Percentiles rank a stretch among this genome's conserved stretches.
These are phyloP conservation scores for Pichia cabralensis DNA, from an alignment of 805 yeast genomes.

Conservation along the genomic window DNA sequence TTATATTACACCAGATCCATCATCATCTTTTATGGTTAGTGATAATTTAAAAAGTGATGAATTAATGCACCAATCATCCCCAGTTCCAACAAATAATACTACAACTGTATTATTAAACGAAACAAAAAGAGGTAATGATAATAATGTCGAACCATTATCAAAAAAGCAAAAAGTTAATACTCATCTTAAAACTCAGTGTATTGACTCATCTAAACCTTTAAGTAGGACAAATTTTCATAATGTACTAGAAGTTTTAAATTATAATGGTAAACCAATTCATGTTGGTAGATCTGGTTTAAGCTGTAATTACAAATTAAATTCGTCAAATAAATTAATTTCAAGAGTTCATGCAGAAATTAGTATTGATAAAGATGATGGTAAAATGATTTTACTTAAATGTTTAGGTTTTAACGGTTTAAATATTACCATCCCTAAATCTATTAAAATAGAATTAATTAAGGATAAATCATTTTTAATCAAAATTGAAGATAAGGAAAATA, in stretches of 20 bases:
- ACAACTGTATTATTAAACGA: no score
- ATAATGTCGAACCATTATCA: no score
- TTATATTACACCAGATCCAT: constrained; percentile 69
- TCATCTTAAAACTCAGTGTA: not conserved
- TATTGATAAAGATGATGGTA: constrained; percentile 30
- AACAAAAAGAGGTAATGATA: no score
- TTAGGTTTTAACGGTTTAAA: constrained; percentile 76
- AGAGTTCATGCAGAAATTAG: constrained; percentile 52
- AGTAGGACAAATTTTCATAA: constrained; percentile 7
- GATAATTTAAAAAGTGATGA: no score
- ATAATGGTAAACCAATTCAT: constrained; percentile 28
- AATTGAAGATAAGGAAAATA: constrained; percentile 6
- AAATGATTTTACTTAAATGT: constrained; percentile 52
- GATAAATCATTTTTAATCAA: constrained; percentile 15
- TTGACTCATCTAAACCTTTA: constrained; percentile 6
- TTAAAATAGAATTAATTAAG: constrained; percentile 20
- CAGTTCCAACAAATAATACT: not conserved
- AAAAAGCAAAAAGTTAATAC: not conserved
- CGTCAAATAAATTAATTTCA: constrained; percentile 48
- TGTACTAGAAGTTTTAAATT: constrained; percentile 28
- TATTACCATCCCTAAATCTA: constrained; percentile 47
- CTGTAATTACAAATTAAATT: constrained; percentile 40
- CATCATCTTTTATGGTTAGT: constrained; percentile 46
- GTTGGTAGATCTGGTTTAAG: constrained; percentile 64
- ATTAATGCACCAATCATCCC: not conserved